Conservation (phyloP, 441 rosid species). For the Gossypium lobatum region DNA sequence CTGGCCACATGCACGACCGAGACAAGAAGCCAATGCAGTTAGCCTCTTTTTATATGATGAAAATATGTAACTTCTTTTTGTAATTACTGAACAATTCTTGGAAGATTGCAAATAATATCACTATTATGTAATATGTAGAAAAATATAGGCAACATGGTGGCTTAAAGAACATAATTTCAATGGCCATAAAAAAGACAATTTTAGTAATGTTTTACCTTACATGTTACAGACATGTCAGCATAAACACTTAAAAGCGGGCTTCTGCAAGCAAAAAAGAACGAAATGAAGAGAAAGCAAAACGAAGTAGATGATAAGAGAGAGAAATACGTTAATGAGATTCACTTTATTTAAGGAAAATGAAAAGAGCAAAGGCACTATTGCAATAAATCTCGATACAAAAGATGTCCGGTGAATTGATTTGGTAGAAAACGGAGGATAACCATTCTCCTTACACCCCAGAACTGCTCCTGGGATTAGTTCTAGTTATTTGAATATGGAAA, state of each 20-base stretch:
- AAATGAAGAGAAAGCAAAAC: not conserved
- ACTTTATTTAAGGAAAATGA: not conserved
- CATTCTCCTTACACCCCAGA: not conserved
- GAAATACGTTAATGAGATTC: not conserved
- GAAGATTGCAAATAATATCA: conserved; percentile 2
- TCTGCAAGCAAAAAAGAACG: conserved; percentile 41
- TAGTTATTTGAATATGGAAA: not conserved
- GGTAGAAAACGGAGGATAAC: not conserved
- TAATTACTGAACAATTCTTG: not conserved
- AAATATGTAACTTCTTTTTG: too few species aligned
- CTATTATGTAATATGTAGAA: not conserved
- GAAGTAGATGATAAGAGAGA: conserved; percentile 1
- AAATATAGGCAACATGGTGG: not conserved
- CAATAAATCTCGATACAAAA: not conserved
- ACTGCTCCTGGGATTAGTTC: not conserved
- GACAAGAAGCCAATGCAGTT: conserved; percentile 7
- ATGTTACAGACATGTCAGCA: conserved; percentile 96
- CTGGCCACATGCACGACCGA: not conserved
- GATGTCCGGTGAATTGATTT: not conserved
- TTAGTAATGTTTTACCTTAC: conserved; percentile 54
- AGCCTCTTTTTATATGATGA: not conserved
- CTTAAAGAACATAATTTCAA: not conserved
- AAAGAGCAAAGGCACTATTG: not conserved
- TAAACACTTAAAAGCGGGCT: conserved; percentile 89
- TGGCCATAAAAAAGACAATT: not conserved